Percentiles rank a stretch among this genome's conserved stretches.
Evolutionary conservation across 768 basidiomycete genomes (phyloP).

Genomic region (Amanita exitialis): DNA sequence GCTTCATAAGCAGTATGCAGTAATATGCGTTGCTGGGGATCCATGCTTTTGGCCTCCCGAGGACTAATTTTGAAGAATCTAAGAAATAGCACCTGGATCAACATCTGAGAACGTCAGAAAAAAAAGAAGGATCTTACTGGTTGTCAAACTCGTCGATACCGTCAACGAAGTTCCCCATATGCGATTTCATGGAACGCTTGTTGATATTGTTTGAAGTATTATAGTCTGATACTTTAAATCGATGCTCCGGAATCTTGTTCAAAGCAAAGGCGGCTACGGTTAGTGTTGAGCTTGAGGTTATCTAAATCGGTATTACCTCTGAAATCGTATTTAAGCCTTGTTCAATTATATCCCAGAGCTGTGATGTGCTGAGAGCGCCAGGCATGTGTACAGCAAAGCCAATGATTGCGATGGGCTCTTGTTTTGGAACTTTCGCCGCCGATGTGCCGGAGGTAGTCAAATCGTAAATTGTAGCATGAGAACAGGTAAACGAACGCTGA

Average conservation of each 20-base stretch:
- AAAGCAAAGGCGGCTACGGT: constrained; percentile 4
- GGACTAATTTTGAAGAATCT: constrained; percentile 67
- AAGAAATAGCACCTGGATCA: neutral
- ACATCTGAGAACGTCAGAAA: neutral
- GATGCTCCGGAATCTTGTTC: constrained; percentile 47
- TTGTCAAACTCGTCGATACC: constrained; percentile 55
- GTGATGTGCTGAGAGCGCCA: constrained; percentile 35
- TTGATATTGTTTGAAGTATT: constrained; percentile 13
- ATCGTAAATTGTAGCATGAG: constrained; percentile 13
- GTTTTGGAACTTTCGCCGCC: constrained; percentile 19
- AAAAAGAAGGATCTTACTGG: constrained; percentile 16
- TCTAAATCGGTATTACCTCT: constrained; percentile 30
- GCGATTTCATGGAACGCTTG: constrained; percentile 37
- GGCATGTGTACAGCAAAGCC: constrained; percentile 60
- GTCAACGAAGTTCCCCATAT: constrained; percentile 55
- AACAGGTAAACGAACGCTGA: constrained; percentile 21
- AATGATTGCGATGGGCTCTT: constrained; percentile 55
- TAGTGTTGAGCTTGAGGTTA: neutral
- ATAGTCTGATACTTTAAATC: constrained; percentile 41
- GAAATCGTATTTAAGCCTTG: constrained; percentile 45
- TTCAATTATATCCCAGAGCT: constrained; percentile 53
- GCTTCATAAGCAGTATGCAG: constrained; percentile 61
- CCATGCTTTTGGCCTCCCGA: constrained; percentile 66
- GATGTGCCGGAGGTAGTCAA: constrained; percentile 14
- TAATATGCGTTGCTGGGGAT: constrained; percentile 65